Evolutionary conservation across 306 rosid genomes (phyloP).

Genomic region (Lablab purpureus): DNA sequence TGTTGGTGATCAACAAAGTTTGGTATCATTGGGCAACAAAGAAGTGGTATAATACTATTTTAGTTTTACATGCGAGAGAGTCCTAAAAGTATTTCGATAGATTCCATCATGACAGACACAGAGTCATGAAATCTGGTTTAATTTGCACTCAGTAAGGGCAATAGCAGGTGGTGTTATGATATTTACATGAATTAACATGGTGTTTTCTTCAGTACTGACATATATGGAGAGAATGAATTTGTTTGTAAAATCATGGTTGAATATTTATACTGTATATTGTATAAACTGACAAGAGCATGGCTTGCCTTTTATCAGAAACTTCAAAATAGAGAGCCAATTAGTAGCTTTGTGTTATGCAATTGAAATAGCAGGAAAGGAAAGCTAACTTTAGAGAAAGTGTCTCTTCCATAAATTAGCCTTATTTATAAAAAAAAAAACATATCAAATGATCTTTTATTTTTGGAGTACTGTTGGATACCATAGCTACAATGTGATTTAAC

Average conservation of each 20-base stretch:
- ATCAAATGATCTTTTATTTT: background rate
- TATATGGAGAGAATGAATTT: no score
- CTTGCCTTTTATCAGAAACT: background rate
- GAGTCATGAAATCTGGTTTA: background rate
- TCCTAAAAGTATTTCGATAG: background rate
- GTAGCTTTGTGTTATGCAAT: background rate
- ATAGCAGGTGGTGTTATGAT: no score
- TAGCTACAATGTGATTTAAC: conserved; percentile 49
- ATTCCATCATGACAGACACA: no score
- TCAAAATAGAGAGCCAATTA: background rate
- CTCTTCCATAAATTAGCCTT: background rate
- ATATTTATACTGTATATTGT: no score
- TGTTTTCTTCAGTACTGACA: no score
- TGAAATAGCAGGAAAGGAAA: background rate
- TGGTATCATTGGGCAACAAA: background rate
- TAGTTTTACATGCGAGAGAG: background rate
- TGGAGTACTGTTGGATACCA: background rate
- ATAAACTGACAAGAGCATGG: no score
- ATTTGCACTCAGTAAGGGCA: no score
- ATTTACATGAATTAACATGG: no score
- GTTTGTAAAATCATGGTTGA: no score
- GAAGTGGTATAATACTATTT: conserved; percentile 29
- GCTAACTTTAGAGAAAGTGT: background rate
- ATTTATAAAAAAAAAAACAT: background rate
- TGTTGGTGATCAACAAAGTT: conserved; percentile 15